Base-by-base conservation (phyloP, 306 rosid genomes). In the Sindora glabra region DNA sequence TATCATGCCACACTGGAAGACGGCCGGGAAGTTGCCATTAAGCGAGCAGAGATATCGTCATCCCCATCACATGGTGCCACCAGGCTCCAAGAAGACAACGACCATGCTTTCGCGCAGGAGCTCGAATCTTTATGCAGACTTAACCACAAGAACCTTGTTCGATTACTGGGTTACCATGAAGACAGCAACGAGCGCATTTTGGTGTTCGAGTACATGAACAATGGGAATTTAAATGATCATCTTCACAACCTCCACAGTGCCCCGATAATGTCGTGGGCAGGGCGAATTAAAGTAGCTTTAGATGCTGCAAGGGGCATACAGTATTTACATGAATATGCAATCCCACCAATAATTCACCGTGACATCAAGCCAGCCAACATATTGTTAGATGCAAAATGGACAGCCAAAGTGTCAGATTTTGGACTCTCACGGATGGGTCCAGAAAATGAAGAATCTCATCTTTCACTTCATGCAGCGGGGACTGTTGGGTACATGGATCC, bases 401-500 rank as follows among this genome's bases (percentile, higher is more conserved):
- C 56, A 0, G 95, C 90, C 1, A 89, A 83, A 40, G 95, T 89
- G 3, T 73, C 85, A 1, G 96, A 89, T 62, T 86, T 89, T 8
- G 96, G 96, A 6, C 74, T 89, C 0, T 89, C 96, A 0, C 2
- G 81, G 0, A 89, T 86, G 85, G 89, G 86, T 6, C 96, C 91
- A 0, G 81, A 54, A 30, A 89, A 81, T 0, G 85, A 63, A 3
- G 62, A 61, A 2, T 73, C 95, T 0, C 86, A 79, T 19, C 78
- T 83, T 22, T 83, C 91, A 0, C 68, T 83, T 6, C 68, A 65
- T 0, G 96, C 85, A 0, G 96, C 95, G 1, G 95, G 96, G 1
- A 86, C 96, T 0, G 80, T 89, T 2, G 96, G 96, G 0, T 89
- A 89, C 75, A 92, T 92, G 70, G 98, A 92, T 16, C 98, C 98